phyloP scores from a whole-genome alignment of 140 eudicot genomes.

The Anethum foeniculum region DNA sequence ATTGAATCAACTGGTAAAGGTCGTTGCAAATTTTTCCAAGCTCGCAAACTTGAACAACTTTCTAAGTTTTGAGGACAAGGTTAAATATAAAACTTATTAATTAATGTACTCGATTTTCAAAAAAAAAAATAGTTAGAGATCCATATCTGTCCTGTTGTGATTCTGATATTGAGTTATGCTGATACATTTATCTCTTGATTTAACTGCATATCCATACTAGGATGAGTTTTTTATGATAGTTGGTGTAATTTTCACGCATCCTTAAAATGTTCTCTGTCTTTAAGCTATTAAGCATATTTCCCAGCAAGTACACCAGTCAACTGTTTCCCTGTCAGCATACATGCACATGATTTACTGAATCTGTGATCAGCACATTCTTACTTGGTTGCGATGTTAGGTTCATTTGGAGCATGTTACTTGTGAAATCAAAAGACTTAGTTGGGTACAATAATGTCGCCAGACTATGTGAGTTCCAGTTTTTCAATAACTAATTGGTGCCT shows the following conservation, averaged over 20 bases:
- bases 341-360: neutral
- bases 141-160: neutral
- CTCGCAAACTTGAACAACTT: constrained; percentile 77
- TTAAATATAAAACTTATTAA: neutral
- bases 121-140: neutral
- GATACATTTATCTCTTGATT: neutral
- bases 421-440: neutral
- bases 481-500: neutral
- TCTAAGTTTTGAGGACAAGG: constrained; percentile 41
- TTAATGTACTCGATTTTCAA: neutral
- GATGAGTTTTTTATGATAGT: neutral
- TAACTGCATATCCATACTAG: neutral
- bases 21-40: constrained; percentile 86
- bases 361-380: neutral
- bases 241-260: neutral
- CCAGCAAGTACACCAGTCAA: neutral
- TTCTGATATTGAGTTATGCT: neutral
- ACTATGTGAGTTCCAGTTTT: neutral
- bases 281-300: neutral
- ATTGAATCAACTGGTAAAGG: constrained; percentile 84
- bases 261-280: neutral
- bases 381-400: neutral
- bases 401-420: neutral
- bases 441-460: neutral
- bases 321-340: neutral